Conservation (phyloP, 2,329 filamentous ascomycete species). For the Dactylonectria macrodidyma region DNA sequence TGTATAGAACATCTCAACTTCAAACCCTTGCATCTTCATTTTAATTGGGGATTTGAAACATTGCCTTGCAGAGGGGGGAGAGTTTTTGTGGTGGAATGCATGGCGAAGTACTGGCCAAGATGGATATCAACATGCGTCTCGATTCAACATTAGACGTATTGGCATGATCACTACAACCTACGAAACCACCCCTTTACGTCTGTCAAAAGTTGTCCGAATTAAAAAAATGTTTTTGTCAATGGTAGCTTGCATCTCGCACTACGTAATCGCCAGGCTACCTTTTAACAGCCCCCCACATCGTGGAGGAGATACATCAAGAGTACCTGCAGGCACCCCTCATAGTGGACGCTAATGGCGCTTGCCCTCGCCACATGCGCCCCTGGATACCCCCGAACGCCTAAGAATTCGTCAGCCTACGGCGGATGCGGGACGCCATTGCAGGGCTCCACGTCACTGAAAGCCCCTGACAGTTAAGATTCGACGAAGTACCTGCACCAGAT, state of each 20-base stretch:
- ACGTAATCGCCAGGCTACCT: constrained; percentile 22
- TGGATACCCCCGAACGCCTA: not conserved
- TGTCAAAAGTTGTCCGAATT: too few species aligned
- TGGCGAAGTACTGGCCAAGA: not conserved
- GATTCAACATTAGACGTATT: too few species aligned
- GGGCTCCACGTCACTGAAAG: constrained; percentile 17
- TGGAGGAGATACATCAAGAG: not conserved
- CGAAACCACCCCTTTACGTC: too few species aligned
- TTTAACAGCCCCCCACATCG: constrained; percentile 8
- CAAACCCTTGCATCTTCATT: not conserved
- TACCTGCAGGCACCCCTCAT: constrained; percentile 21
- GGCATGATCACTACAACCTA: too few species aligned
- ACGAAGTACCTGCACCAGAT: not conserved
- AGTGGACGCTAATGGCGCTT: not conserved
- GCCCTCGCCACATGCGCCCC: not conserved
- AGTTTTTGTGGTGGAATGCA: not conserved
- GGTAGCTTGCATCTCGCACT: not conserved
- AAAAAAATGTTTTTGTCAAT: not conserved
- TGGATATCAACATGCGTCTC: not conserved
- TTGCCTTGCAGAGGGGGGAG: not conserved
- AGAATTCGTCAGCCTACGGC: constrained; percentile 14
- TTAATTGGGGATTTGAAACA: not conserved
- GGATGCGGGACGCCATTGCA: constrained; percentile 21
- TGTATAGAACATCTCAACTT: not conserved
- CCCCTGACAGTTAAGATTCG: constrained; percentile 7